Evolutionary conservation across 1,284 basidiomycete species (phyloP).

Genomic region (Apiotrichum brassicae): DNA sequence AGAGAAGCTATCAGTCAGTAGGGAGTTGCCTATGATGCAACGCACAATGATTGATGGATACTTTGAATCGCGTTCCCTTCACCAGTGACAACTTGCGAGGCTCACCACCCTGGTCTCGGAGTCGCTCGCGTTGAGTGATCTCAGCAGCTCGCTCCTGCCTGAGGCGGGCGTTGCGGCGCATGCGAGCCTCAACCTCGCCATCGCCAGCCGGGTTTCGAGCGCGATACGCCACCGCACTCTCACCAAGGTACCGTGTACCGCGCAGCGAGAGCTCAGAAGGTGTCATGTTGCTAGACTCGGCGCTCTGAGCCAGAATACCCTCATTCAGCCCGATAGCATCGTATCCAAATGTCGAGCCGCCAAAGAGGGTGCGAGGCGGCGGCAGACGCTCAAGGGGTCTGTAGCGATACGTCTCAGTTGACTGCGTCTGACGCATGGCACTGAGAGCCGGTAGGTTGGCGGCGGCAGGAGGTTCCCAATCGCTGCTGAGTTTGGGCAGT

Average conservation of each 20-base stretch:
- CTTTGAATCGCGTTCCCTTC: slow-evolving; percentile 37
- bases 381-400: not conserved
- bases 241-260: slow-evolving; percentile 13
- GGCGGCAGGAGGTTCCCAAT: not conserved
- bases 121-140: slow-evolving; percentile 2
- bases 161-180: not conserved
- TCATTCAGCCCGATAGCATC: slow-evolving; percentile 13
- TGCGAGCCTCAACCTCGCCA: not conserved
- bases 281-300: not conserved
- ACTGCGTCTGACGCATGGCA: slow-evolving; percentile 13
- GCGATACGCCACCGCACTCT: slow-evolving; percentile 11
- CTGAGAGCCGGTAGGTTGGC: slow-evolving; percentile 2
- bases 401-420: not conserved
- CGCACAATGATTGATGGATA: slow-evolving; percentile 46
- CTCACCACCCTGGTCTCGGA: not conserved
- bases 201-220: slow-evolving; percentile 8
- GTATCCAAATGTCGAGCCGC: slow-evolving; percentile 6
- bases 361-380: slow-evolving; percentile 7
- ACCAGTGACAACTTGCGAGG: slow-evolving; percentile 30
- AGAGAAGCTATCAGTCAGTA: slow-evolving; percentile 33
- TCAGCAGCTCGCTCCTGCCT: slow-evolving; percentile 5
- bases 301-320: slow-evolving; percentile 8
- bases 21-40: not conserved
- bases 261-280: slow-evolving; percentile 7
- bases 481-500: not conserved